Evolutionary conservation across 352 stramenopile species (phyloP).

Genomic region (Blastocystis sp.): DNA sequence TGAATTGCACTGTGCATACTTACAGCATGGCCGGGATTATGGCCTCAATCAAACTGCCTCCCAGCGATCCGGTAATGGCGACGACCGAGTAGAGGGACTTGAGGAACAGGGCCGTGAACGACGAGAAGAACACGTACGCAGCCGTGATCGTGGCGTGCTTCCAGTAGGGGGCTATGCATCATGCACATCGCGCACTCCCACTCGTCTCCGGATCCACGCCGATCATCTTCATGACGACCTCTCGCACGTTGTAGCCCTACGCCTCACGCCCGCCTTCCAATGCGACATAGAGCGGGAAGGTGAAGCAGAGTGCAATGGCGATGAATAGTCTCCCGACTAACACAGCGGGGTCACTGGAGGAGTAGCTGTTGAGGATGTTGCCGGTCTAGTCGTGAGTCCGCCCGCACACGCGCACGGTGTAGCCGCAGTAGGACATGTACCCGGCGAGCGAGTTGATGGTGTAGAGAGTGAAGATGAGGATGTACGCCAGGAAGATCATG

Average conservation of each 20-base stretch:
- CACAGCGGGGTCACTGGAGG: constrained; percentile 9
- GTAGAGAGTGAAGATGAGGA: constrained; percentile 64
- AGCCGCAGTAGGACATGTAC: constrained; percentile 67
- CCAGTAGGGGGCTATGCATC: constrained; percentile 32
- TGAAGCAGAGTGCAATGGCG: constrained; percentile 65
- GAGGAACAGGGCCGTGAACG: constrained; percentile 53
- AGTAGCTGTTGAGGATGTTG: constrained; percentile 66
- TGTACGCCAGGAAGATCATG: constrained; percentile 61
- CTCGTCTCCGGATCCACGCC: background rate
- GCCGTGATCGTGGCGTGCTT: constrained; percentile 49
- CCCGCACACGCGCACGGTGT: background rate
- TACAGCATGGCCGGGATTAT: constrained; percentile 65
- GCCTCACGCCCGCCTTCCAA: background rate
- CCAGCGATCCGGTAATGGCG: constrained; percentile 48
- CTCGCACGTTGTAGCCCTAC: constrained; percentile 60
- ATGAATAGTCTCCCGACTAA: constrained; percentile 52
- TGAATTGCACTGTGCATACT: background rate
- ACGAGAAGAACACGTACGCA: constrained; percentile 56
- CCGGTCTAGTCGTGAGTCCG: constrained; percentile 1
- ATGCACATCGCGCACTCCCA: background rate
- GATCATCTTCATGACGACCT: constrained; percentile 60
- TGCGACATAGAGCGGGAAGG: constrained; percentile 67
- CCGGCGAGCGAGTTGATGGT: constrained; percentile 62
- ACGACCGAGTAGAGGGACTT: constrained; percentile 47
- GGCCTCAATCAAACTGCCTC: constrained; percentile 57